A percentile compares a stretch with the other conserved stretches of the same genome.
phyloP scores from a whole-genome alignment of 805 yeast genomes.

The Schizosaccharomyces octosporus region DNA sequence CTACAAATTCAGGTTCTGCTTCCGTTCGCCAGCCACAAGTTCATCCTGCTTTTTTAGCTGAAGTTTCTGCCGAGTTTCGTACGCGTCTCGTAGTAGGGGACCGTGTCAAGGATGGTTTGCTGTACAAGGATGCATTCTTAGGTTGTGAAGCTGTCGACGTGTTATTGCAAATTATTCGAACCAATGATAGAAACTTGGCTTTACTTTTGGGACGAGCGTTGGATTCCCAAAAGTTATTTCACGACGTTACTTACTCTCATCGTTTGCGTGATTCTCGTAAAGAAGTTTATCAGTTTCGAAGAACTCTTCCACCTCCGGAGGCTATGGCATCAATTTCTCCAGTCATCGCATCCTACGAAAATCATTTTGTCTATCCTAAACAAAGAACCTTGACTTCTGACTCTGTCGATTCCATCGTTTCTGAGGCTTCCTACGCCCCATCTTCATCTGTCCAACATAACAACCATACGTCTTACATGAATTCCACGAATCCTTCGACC shows the following conservation, averaged over 20 bases:
- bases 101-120: conserved; percentile 69
- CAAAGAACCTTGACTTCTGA: background rate
- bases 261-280: conserved; percentile 63
- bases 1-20: background rate
- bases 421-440: background rate
- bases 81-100: conserved; percentile 48
- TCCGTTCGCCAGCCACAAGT: conserved; percentile 16
- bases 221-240: conserved; percentile 84
- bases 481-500: background rate
- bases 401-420: background rate
- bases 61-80: conserved; percentile 61
- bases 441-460: background rate
- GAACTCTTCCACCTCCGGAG: background rate
- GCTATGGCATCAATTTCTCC: background rate
- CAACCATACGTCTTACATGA: background rate
- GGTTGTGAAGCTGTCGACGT: conserved; percentile 86
- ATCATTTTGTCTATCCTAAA: background rate
- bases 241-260: conserved; percentile 87
- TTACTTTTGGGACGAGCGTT: conserved; percentile 68
- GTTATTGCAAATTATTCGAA: conserved; percentile 62
- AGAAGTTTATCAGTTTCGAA: conserved; percentile 61
- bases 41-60: conserved; percentile 71
- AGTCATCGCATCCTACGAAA: background rate
- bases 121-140: conserved; percentile 78
- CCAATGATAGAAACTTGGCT: conserved; percentile 79